phyloP scores from a whole-genome alignment of 1,284 basidiomycete species.

The Pascua guehoae region DNA sequence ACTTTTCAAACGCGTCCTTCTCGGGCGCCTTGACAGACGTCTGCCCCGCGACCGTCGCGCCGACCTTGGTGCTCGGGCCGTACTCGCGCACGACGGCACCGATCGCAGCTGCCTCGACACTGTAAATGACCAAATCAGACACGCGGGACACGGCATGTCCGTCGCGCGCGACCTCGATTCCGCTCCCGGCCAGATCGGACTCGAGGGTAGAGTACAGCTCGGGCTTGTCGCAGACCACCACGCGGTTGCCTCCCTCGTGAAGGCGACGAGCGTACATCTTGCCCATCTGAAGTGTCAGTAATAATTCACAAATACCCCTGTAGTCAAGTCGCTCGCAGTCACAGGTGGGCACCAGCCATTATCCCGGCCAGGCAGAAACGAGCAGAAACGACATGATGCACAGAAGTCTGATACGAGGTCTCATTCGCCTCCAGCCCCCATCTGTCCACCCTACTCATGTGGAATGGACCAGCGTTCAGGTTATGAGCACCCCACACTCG shows the following conservation, averaged over 20 bases:
- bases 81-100: conserved; percentile 77
- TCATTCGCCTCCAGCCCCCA: neutral
- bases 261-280: conserved; percentile 76
- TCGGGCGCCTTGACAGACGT: conserved; percentile 97
- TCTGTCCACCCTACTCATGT: neutral
- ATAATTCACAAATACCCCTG: neutral
- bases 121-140: conserved; percentile 86
- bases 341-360: no score
- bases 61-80: conserved; percentile 89
- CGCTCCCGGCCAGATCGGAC: conserved; percentile 57
- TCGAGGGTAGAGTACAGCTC: conserved; percentile 67
- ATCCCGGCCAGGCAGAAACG: no score
- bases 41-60: conserved; percentile 90
- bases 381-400: no score
- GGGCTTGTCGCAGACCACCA: conserved; percentile 88
- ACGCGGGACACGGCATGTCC: conserved; percentile 79
- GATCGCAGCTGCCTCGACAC: conserved; percentile 90
- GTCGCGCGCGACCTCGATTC: conserved; percentile 66
- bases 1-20: conserved; percentile 79
- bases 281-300: conserved; percentile 68
- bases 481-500: no score
- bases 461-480: neutral
- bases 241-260: conserved; percentile 52
- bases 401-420: no score
- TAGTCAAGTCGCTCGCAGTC: no score